Percentiles rank a stretch among this genome's conserved stretches.
phyloP scores from a whole-genome alignment of 2,329 filamentous ascomycete genomes.

The Stylonectria norvegica region DNA sequence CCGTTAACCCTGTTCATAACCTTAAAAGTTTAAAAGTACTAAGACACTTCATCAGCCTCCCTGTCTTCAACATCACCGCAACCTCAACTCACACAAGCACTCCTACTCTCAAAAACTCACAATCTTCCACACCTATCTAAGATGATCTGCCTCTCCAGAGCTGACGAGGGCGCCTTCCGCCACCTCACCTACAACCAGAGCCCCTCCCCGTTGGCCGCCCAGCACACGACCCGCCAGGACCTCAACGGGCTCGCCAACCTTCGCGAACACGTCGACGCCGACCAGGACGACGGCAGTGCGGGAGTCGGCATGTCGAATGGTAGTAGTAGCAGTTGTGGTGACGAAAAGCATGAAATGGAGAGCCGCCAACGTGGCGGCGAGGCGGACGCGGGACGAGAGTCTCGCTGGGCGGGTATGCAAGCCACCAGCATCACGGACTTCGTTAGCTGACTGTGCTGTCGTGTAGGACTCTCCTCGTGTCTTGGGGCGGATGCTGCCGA shows the following conservation, averaged over 20 bases:
- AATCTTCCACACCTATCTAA: constrained; percentile 4
- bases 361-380: constrained; percentile 13
- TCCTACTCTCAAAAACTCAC: neutral
- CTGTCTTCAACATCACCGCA: too few species aligned
- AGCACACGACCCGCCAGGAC: constrained; percentile 52
- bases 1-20: too few species aligned
- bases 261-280: constrained; percentile 40
- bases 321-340: constrained; percentile 17
- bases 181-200: constrained; percentile 54
- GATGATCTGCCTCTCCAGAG: constrained; percentile 56
- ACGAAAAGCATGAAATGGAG: constrained; percentile 25
- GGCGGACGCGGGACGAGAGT: constrained; percentile 31
- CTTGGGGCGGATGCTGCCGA: constrained; percentile 35
- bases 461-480: constrained; percentile 30
- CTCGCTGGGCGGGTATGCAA: constrained; percentile 24
- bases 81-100: too few species aligned
- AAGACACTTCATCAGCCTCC: too few species aligned
- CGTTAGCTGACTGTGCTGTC: constrained; percentile 2
- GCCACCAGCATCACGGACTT: neutral
- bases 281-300: constrained; percentile 32
- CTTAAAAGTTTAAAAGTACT: too few species aligned
- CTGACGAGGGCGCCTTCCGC: constrained; percentile 46
- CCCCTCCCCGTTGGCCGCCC: constrained; percentile 45
- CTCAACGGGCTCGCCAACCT: constrained; percentile 53
- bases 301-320: constrained; percentile 23